These are phyloP conservation scores for Solanum acaule DNA, from an alignment of 257 asterid genomes.

Conservation along the genomic window DNA sequence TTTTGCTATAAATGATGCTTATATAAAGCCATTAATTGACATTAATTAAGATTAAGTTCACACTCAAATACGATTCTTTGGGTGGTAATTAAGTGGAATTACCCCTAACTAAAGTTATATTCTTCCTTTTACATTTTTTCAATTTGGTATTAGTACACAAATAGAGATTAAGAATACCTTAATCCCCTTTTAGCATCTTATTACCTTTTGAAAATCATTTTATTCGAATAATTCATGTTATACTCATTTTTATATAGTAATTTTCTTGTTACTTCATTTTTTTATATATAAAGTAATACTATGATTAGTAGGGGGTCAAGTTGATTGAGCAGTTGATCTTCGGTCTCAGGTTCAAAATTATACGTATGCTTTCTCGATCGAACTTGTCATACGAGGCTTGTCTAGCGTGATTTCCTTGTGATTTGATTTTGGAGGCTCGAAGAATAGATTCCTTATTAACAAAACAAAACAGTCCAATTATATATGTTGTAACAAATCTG, in stretches of 20 bases:
- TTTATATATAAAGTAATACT: background rate
- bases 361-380: background rate
- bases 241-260: background rate
- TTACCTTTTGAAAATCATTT: background rate
- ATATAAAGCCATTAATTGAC: background rate
- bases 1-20: background rate
- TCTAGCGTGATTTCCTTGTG: background rate
- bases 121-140: background rate
- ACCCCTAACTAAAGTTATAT: background rate
- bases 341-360: fast-evolving
- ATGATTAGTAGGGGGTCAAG: background rate
- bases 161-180: background rate
- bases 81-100: background rate
- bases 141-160: background rate
- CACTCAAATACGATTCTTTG: background rate
- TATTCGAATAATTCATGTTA: background rate
- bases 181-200: background rate
- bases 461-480: background rate
- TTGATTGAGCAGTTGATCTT: background rate
- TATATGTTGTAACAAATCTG: background rate
- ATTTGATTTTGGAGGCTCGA: background rate
- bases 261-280: background rate
- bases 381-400: background rate
- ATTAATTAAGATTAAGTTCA: background rate
- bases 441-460: background rate